These are phyloP conservation scores for Schizophyllum commune DNA, from an alignment of 1,284 basidiomycete genomes.

Conservation along the genomic window DNA sequence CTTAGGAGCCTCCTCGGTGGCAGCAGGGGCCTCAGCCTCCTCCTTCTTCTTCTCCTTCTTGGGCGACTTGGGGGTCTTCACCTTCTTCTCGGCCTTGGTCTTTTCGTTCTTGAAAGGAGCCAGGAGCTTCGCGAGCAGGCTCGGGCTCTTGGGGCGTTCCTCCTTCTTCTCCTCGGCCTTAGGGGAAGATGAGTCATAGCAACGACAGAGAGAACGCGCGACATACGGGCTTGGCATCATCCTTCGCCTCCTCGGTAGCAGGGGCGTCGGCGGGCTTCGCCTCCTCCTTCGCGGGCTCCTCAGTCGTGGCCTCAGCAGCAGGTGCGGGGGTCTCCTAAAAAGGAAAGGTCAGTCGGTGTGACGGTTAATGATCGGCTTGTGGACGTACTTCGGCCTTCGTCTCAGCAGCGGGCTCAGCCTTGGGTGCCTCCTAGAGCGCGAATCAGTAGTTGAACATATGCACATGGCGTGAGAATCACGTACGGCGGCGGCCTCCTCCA, in stretches of 20 bases:
- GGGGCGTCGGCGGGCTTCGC: conserved; percentile 11
- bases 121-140: conserved; percentile 61
- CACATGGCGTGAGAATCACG: conserved; percentile 5
- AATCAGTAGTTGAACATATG: conserved; percentile 4
- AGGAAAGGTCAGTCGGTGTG: conserved; percentile 5
- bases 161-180: conserved; percentile 22
- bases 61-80: conserved; percentile 52
- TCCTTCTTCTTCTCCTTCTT: conserved; percentile 69
- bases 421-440: conserved; percentile 36
- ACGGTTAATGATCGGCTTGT: neutral
- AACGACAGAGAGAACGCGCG: conserved; percentile 6
- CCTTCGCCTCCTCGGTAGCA: conserved; percentile 40
- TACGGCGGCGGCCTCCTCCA: conserved; percentile 34
- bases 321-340: conserved; percentile 27
- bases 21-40: conserved; percentile 37
- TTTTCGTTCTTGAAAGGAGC: conserved; percentile 66
- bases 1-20: conserved; percentile 20
- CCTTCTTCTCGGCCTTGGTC: conserved; percentile 62
- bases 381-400: conserved; percentile 33
- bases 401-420: conserved; percentile 29
- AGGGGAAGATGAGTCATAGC: neutral
- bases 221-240: conserved; percentile 52
- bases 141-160: conserved; percentile 64
- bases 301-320: conserved; percentile 22
- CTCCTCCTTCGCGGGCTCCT: conserved; percentile 29